These are phyloP conservation scores for Starmera dryadoides DNA, from an alignment of 805 yeast genomes.

Conservation along the genomic window DNA sequence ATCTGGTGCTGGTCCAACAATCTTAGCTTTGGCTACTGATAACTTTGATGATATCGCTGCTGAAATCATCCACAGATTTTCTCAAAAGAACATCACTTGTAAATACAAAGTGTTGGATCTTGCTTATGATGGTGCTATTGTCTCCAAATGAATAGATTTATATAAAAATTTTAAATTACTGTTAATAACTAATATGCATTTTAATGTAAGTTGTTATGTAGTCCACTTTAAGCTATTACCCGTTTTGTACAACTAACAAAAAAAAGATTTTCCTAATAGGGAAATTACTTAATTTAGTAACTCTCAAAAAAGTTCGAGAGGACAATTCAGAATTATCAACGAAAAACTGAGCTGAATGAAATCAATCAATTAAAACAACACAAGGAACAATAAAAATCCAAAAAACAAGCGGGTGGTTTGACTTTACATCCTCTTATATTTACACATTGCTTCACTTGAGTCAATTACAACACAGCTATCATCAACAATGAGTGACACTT, in stretches of 20 bases:
- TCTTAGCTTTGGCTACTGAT: conserved; percentile 84
- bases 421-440: too few relatives aligned
- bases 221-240: too few relatives aligned
- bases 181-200: too few relatives aligned
- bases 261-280: background rate
- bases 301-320: background rate
- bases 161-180: conserved; percentile 5
- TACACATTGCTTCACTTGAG: too few relatives aligned
- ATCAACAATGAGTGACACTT: conserved; percentile 9
- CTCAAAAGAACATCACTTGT: conserved; percentile 60
- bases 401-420: too few relatives aligned
- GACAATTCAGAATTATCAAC: too few relatives aligned
- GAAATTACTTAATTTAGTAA: background rate
- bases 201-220: too few relatives aligned
- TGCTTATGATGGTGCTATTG: conserved; percentile 82
- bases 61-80: conserved; percentile 65
- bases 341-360: too few relatives aligned
- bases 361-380: too few relatives aligned
- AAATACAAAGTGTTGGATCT: conserved; percentile 79
- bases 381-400: too few relatives aligned
- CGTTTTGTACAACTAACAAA: too few relatives aligned
- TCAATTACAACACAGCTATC: too few relatives aligned
- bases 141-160: conserved; percentile 24
- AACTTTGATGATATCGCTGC: conserved; percentile 79
- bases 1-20: conserved; percentile 98